Evolutionary conservation across 768 basidiomycete species (phyloP).

Genomic region (Leccinum sublutescens): DNA sequence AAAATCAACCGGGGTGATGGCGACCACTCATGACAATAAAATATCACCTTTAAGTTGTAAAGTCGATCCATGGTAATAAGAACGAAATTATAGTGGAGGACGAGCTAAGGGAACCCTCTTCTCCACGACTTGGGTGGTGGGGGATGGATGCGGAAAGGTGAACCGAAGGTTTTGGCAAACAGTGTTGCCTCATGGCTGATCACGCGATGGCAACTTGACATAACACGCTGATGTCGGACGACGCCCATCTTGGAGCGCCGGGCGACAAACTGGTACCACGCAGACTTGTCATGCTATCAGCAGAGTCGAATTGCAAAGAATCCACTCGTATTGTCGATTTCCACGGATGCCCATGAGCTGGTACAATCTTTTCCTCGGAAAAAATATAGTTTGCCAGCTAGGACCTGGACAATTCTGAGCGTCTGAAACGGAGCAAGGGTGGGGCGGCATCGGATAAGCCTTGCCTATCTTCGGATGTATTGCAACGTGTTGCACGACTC

Average conservation of each 20-base stretch:
- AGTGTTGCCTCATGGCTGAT: slow-evolving; percentile 24
- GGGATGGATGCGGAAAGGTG: slow-evolving; percentile 3
- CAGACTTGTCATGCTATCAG: not conserved
- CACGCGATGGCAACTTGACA: slow-evolving; percentile 14
- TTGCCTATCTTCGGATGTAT: slow-evolving; percentile 2
- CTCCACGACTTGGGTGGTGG: slow-evolving; percentile 6
- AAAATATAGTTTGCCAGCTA: not conserved
- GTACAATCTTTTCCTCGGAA: slow-evolving; percentile 1
- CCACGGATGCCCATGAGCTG: not conserved
- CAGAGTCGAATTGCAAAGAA: slow-evolving; percentile 7
- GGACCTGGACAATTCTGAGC: not conserved
- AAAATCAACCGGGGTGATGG: not conserved
- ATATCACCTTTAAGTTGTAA: slow-evolving; percentile 8
- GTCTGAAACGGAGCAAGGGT: slow-evolving; percentile 2
- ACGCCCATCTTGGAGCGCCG: not conserved
- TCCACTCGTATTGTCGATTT: slow-evolving; percentile 6
- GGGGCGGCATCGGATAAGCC: slow-evolving; percentile 4
- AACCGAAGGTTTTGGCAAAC: slow-evolving; percentile 2
- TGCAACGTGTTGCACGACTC: slow-evolving; percentile 16
- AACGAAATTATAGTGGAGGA: slow-evolving; percentile 11
- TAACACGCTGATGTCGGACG: slow-evolving; percentile 10
- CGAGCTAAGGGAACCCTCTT: not conserved
- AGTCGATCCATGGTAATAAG: not conserved
- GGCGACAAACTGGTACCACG: not conserved
- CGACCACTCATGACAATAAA: not conserved